Evolutionary conservation across 176 grass and related monocot genomes (phyloP).

Genomic region (Otatea glauca): DNA sequence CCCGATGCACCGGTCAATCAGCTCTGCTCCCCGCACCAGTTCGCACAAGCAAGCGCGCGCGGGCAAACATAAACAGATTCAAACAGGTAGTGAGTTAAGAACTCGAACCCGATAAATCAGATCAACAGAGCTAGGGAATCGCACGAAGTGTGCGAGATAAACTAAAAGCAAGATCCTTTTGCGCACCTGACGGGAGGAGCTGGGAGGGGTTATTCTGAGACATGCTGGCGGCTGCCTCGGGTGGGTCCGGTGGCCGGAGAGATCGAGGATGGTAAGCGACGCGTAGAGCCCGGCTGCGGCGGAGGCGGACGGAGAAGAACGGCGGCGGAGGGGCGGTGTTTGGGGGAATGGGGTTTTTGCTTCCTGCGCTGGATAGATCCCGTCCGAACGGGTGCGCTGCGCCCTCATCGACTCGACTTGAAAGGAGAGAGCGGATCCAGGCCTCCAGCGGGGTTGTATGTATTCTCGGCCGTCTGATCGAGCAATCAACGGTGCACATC

Average conservation of each 20-base stretch:
- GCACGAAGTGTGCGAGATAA: background rate
- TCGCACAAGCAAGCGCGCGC: background rate
- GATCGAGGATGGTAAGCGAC: background rate
- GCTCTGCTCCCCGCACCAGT: conserved; percentile 52
- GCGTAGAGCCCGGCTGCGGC: background rate
- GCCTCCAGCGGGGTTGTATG: background rate
- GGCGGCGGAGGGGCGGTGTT: background rate
- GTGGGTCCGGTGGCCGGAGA: background rate
- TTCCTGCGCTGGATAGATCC: background rate
- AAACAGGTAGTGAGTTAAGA: background rate
- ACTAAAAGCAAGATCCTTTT: background rate
- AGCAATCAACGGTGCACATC: background rate
- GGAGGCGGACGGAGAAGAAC: background rate
- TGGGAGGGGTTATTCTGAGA: conserved; percentile 97
- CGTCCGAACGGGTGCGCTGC: background rate
- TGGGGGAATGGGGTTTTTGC: background rate
- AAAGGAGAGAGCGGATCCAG: background rate
- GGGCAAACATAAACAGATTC: background rate
- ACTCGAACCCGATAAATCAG: background rate
- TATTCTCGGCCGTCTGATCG: background rate
- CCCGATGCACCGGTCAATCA: conserved; percentile 97
- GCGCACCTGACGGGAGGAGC: conserved; percentile 85
- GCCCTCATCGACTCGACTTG: background rate
- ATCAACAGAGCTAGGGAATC: conserved; percentile 5
- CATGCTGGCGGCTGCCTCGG: conserved; percentile 28